Evolutionary conservation across 495 filamentous ascomycete genomes (phyloP), one percentile per base, ranked within the genome.

Genomic region (Rhizodiscina lignyota): DNA sequence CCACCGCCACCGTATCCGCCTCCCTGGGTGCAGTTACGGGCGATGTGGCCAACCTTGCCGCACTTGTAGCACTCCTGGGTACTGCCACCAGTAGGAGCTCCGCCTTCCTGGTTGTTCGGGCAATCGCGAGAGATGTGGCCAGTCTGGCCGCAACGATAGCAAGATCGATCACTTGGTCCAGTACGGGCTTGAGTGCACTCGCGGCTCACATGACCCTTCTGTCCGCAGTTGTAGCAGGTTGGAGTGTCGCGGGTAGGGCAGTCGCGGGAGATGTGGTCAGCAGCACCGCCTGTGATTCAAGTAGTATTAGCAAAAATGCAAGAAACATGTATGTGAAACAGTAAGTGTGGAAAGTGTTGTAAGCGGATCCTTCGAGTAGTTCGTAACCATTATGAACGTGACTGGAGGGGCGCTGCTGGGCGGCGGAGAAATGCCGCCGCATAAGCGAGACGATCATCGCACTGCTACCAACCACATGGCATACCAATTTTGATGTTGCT

Each of bases 1-100:
- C 67, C 66, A 45, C 59, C 60, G 40, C 29, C 33, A 31, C 45
- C 45, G 15, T 34, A 45, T 5, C 57, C 59, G 30, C 62, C 68
- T 41, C 70, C 64, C 59, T 86, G 71, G 47, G 74, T 61, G 74
- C 89, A 96, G 70, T 89, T 92, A 40, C 91, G 83, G 31, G 89
- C 89, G 56, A 96, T 96, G 69, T 96, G 89, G 38, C 89, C 91
- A 38, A 86, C 68, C 65, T 93, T 81, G 34, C 84, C 86, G 63
- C 91, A 97, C 75, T 96, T 96, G 78, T 97, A 97, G 76, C 89
- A 97, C 58, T 96, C 78, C 49, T 79, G 72, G 32, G 70, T 68
- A 13, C 56, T 55, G 34, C 56, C 52, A 35, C 53, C 47, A 37
- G 55, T 58, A 38, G 55, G 64, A 37, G 62, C 56, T 37, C 60